These are phyloP conservation scores for Scortechinia acanthostroma DNA, from an alignment of 2,329 filamentous ascomycete genomes.

Conservation along the genomic window DNA sequence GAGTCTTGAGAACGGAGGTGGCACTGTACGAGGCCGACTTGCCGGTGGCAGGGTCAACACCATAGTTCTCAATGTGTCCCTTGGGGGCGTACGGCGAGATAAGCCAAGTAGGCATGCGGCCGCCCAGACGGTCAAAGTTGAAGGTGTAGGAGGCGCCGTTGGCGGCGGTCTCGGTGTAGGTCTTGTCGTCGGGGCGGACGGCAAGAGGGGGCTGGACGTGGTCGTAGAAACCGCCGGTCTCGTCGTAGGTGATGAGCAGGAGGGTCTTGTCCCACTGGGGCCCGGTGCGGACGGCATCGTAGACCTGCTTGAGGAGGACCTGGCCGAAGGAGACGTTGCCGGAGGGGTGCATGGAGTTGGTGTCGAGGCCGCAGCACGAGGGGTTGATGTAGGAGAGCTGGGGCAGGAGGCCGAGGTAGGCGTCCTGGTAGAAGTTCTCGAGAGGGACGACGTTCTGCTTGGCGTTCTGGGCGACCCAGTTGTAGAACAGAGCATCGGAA, in stretches of 20 bases:
- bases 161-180: conserved; percentile 15
- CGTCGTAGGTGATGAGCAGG: conserved; percentile 16
- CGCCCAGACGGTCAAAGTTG: conserved; percentile 15
- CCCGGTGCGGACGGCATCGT: conserved; percentile 17
- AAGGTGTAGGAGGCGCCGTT: conserved; percentile 15
- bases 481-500: conserved; percentile 18
- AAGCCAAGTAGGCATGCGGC: conserved; percentile 18
- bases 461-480: conserved; percentile 18
- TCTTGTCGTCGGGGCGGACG: conserved; percentile 17
- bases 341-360: conserved; percentile 16
- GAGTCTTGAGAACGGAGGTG: conserved; percentile 18
- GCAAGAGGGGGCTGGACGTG: conserved; percentile 16
- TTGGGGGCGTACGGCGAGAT: conserved; percentile 15
- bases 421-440: conserved; percentile 19
- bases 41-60: conserved; percentile 14
- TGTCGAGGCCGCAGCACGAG: conserved; percentile 21
- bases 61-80: conserved; percentile 16
- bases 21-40: conserved; percentile 13
- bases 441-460: conserved; percentile 16
- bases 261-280: conserved; percentile 19
- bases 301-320: conserved; percentile 18
- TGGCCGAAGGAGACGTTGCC: conserved; percentile 18
- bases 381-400: conserved; percentile 23
- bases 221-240: conserved; percentile 20
- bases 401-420: conserved; percentile 16